A percentile compares a stretch with the other conserved stretches of the same genome.
Evolutionary conservation across 2,329 filamentous ascomycete species (phyloP).

Genomic region (Talaromyces albobiverticillius): DNA sequence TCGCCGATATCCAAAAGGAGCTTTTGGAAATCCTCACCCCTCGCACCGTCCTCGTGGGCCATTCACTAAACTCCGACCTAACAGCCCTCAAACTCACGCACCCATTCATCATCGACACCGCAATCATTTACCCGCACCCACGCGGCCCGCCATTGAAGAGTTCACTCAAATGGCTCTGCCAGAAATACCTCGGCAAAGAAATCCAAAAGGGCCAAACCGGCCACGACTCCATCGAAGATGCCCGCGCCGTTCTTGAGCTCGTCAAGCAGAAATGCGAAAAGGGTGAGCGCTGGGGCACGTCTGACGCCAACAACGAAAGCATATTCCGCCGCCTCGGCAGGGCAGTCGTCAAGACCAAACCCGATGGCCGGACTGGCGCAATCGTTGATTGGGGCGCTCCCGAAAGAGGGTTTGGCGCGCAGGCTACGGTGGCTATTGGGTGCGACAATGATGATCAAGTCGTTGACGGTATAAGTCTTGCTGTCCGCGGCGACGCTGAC

Average conservation of each 20-base stretch:
- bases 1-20: slow-evolving; percentile 76
- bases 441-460: slow-evolving; percentile 59
- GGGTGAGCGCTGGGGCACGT: slow-evolving; percentile 79
- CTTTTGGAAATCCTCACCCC: slow-evolving; percentile 66
- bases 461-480: slow-evolving; percentile 54
- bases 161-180: slow-evolving; percentile 81
- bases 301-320: slow-evolving; percentile 76
- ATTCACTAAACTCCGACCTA: slow-evolving; percentile 55
- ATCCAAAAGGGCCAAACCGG: slow-evolving; percentile 80
- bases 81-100: slow-evolving; percentile 82
- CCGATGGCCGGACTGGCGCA: slow-evolving; percentile 45
- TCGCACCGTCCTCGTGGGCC: slow-evolving; percentile 45
- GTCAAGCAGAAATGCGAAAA: slow-evolving; percentile 95
- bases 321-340: slow-evolving; percentile 79
- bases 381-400: slow-evolving; percentile 90
- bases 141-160: slow-evolving; percentile 87
- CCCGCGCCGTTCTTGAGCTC: slow-evolving; percentile 84
- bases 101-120: slow-evolving; percentile 90
- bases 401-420: slow-evolving; percentile 56
- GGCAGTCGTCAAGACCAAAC: slow-evolving; percentile 44
- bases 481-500: slow-evolving; percentile 46
- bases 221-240: slow-evolving; percentile 92
- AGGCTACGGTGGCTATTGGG: slow-evolving; percentile 55
- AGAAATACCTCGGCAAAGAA: slow-evolving; percentile 80
- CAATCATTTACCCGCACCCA: slow-evolving; percentile 84